Evolutionary conservation across 2,329 filamentous ascomycete species (phyloP).

Genomic region (Periconia sp.): DNA sequence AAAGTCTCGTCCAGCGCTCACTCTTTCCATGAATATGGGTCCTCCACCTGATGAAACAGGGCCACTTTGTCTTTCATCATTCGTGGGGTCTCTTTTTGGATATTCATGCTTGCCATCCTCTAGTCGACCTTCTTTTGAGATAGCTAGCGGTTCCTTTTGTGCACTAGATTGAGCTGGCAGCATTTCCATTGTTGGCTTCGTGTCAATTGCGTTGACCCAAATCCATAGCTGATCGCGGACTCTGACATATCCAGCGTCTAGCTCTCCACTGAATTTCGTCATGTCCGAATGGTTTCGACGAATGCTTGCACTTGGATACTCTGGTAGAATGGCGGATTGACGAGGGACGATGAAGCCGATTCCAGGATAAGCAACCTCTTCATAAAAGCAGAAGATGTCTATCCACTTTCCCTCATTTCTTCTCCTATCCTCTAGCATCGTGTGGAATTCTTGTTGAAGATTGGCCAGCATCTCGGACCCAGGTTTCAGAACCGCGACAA

Average conservation of each 20-base stretch:
- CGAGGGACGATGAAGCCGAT: slow-evolving; percentile 2
- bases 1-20: too few relatives aligned
- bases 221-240: not conserved
- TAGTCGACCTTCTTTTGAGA: too few relatives aligned
- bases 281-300: slow-evolving; percentile 1
- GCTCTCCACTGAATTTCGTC: slow-evolving; percentile 1
- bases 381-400: slow-evolving; percentile 8
- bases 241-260: slow-evolving; percentile 1
- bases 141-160: too few relatives aligned
- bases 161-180: too few relatives aligned
- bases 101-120: too few relatives aligned
- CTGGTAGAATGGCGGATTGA: slow-evolving; percentile 7
- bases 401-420: not conserved
- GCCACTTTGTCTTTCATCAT: too few relatives aligned
- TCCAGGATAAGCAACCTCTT: not conserved
- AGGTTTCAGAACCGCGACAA: slow-evolving; percentile 5
- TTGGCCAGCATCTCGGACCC: slow-evolving; percentile 19
- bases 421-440: slow-evolving; percentile 20
- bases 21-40: too few relatives aligned
- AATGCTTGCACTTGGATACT: slow-evolving; percentile 4
- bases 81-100: too few relatives aligned
- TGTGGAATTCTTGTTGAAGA: slow-evolving; percentile 35
- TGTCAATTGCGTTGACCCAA: not conserved
- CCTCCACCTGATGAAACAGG: too few relatives aligned
- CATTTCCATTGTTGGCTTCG: not conserved